Evolutionary conservation across 2,329 filamentous ascomycete genomes (phyloP).

Genomic region (Trichoderma sp.): DNA sequence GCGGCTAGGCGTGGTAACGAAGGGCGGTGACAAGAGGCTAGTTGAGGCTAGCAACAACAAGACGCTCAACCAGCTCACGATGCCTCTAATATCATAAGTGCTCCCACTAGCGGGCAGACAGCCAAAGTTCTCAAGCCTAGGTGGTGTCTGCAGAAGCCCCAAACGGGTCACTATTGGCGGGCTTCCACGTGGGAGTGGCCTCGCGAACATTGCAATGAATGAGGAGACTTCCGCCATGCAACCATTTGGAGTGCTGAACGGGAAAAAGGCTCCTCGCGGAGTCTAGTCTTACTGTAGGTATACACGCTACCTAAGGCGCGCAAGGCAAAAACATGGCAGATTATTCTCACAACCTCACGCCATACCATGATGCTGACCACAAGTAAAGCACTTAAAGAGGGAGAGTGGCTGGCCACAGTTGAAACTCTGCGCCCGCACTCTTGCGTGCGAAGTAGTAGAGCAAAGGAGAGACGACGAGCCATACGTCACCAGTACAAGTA

Average conservation of each 20-base stretch:
- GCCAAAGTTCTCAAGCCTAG: neutral
- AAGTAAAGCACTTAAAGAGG: neutral
- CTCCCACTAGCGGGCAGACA: neutral
- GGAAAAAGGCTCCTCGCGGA: conserved; percentile 10
- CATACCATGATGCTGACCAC: conserved; percentile 8
- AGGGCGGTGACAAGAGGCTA: conserved; percentile 14
- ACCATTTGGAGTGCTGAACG: conserved; percentile 4
- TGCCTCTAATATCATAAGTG: neutral
- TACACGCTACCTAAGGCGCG: neutral
- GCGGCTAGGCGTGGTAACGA: neutral
- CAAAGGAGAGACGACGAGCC: neutral
- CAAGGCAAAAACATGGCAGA: neutral
- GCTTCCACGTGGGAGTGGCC: conserved; percentile 21
- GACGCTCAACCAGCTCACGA: neutral
- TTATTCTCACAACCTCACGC: neutral
- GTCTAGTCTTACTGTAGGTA: neutral
- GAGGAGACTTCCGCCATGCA: neutral
- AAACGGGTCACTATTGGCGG: neutral
- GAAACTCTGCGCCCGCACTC: conserved; percentile 5
- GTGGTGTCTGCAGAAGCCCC: neutral
- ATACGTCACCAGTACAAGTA: neutral
- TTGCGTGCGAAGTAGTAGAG: neutral
- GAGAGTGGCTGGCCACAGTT: neutral
- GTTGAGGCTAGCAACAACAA: neutral
- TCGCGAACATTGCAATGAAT: neutral